Evolutionary conservation across 306 rosid species (phyloP).

Genomic region (Lagenaria siceraria): DNA sequence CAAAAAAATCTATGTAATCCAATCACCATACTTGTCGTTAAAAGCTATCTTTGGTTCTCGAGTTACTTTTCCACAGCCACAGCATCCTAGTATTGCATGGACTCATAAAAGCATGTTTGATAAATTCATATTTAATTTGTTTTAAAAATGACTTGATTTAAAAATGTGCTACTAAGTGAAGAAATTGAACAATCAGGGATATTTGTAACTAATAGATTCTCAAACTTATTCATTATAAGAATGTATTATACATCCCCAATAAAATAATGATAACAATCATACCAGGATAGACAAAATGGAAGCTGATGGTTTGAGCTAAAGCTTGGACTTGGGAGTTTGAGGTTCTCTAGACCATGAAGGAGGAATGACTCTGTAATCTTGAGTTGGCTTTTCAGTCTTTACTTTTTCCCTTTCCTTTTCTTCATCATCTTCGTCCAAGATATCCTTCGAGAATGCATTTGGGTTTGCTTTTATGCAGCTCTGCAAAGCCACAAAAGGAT

Average conservation of each 20-base stretch:
- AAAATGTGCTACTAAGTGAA: not conserved
- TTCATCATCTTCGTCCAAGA: constrained; percentile 34
- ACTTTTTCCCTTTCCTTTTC: constrained; percentile 18
- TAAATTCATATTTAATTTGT: not conserved
- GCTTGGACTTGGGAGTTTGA: constrained; percentile 39
- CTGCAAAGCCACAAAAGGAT: constrained; percentile 75
- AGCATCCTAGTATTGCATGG: not conserved
- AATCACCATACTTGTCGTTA: not conserved
- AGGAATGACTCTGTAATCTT: constrained; percentile 52
- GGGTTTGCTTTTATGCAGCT: constrained; percentile 86
- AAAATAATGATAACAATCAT: not conserved
- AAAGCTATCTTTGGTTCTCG: not conserved
- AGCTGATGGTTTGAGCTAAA: constrained; percentile 20
- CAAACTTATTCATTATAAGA: not conserved
- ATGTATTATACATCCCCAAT: not conserved
- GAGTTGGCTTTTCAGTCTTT: constrained; percentile 2
- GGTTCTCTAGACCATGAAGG: constrained; percentile 68
- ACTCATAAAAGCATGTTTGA: not conserved
- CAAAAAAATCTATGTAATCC: not conserved
- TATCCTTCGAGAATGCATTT: constrained; percentile 54
- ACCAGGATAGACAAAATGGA: constrained; percentile 1
- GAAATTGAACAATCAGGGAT: not conserved
- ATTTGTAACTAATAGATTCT: not conserved
- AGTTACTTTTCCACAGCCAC: not conserved
- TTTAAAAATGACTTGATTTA: not conserved